Base-by-base conservation (phyloP, 495 filamentous ascomycete species). In the Cudoniella acicularis region DNA sequence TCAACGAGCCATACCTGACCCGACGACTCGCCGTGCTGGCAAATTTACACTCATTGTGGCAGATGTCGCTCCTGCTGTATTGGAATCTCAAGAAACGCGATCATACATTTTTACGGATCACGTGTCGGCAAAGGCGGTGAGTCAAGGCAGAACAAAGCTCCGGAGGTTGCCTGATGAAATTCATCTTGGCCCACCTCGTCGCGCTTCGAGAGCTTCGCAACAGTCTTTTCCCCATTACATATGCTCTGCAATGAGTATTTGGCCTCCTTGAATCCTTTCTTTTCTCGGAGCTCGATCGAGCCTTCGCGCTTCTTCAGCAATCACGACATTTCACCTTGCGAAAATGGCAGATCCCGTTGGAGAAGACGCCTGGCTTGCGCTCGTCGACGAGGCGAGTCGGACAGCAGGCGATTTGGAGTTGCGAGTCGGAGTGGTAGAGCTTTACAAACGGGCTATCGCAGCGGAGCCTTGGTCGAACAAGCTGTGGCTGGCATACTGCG, bases 401-500 rank as follows among this genome's bases (percentile, higher is more conserved):
- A 73, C 73, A 50, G 79, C 77, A 42, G 56, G 67, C 64, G 72
- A 81, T 52, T 67, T 83, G 52, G 83, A 84, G 49, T 69, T 69
- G 52, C 75, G 87, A 54, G 79, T 90, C 58, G 79, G 79, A 52
- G 84, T 96, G n/a, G 82, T 96, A 70, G 91, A 96, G 70, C 75
- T 91, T 20, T 96, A 86, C 70, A 80, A 85, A 46, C 86, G 83
- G 60, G 92, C 91, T 20, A 84, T 94, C 26, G 75, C 81, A 56
- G 91, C 93, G 61, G 93, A 98, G 67, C 84, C 87, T 45, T 85
- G 82, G 54, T 96, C 93, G 64, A 81, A 87, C 30, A 90, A 86
- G 67, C 78, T 98, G 16, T 98, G 95, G 93, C 77, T 85, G 56
- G 80, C 87, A 18, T 97, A 96, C 72, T 92, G 88, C 59, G 87